These are phyloP conservation scores for Dothistroma septosporum DNA, from an alignment of 2,329 filamentous ascomycete genomes.

Conservation along the genomic window DNA sequence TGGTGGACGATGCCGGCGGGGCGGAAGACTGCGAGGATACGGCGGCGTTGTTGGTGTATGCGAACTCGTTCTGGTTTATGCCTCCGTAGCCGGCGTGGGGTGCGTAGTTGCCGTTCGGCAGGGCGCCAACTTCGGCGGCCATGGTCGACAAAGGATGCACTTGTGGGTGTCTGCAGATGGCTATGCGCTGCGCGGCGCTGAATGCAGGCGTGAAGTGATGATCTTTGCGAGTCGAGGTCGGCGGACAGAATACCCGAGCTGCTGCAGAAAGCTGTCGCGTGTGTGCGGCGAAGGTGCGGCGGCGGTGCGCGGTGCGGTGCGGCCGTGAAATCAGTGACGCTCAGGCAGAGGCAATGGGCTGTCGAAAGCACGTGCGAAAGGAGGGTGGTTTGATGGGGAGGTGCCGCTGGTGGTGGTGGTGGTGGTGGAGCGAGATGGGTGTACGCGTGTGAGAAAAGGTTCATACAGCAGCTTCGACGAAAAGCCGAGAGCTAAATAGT, in stretches of 20 bases:
- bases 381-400: neutral
- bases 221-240: neutral
- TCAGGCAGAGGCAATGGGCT: neutral
- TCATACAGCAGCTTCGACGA: too few relatives aligned
- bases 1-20: slow-evolving; percentile 21
- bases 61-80: slow-evolving; percentile 32
- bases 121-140: slow-evolving; percentile 38
- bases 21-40: slow-evolving; percentile 23
- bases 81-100: slow-evolving; percentile 39
- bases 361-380: neutral
- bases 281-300: neutral
- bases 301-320: neutral
- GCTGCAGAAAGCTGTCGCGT: neutral
- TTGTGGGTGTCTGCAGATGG: neutral
- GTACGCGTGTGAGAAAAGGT: neutral
- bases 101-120: slow-evolving; percentile 49
- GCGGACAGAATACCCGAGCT: neutral
- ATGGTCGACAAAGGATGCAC: slow-evolving; percentile 27
- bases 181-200: neutral
- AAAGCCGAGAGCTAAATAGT: too few relatives aligned
- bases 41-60: slow-evolving; percentile 32
- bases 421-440: neutral
- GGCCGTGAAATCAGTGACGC: neutral
- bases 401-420: neutral
- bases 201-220: neutral